Percentiles rank a stretch among this genome's conserved stretches.
phyloP scores from a whole-genome alignment of 1,284 basidiomycete species.

The Neonothopanus nambi region DNA sequence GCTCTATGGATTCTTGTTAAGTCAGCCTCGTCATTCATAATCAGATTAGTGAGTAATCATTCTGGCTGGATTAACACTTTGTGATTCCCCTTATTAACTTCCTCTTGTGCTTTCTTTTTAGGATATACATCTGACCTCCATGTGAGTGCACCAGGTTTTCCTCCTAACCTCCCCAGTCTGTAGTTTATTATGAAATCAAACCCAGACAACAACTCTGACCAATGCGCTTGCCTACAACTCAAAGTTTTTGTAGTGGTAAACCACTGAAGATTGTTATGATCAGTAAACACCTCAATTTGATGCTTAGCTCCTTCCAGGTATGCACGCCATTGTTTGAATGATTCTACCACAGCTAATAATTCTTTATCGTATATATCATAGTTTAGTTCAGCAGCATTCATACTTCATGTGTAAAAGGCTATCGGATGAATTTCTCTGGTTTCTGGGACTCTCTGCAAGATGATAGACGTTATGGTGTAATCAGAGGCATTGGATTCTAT shows the following conservation, averaged over 20 bases:
- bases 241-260: too few relatives aligned
- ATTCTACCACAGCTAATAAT: too few relatives aligned
- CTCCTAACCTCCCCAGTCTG: conserved; percentile 2
- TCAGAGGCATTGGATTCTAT: conserved; percentile 21
- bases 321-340: too few relatives aligned
- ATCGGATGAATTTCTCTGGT: conserved; percentile 15
- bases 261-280: too few relatives aligned
- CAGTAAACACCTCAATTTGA: too few relatives aligned
- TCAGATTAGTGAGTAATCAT: neutral
- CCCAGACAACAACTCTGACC: too few relatives aligned
- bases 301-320: too few relatives aligned
- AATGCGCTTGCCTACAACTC: too few relatives aligned
- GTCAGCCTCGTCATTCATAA: neutral
- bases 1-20: neutral
- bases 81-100: neutral
- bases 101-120: too few relatives aligned
- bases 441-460: conserved; percentile 8
- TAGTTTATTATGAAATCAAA: neutral
- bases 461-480: conserved; percentile 16
- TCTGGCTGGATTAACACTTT: neutral
- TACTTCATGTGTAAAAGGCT: conserved; percentile 14
- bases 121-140: conserved; percentile 2
- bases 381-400: too few relatives aligned
- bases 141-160: conserved; percentile 8
- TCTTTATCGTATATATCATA: too few relatives aligned